phyloP scores from a whole-genome alignment of 352 stramenopile species.

The Globisporangium cylindrosporum region DNA sequence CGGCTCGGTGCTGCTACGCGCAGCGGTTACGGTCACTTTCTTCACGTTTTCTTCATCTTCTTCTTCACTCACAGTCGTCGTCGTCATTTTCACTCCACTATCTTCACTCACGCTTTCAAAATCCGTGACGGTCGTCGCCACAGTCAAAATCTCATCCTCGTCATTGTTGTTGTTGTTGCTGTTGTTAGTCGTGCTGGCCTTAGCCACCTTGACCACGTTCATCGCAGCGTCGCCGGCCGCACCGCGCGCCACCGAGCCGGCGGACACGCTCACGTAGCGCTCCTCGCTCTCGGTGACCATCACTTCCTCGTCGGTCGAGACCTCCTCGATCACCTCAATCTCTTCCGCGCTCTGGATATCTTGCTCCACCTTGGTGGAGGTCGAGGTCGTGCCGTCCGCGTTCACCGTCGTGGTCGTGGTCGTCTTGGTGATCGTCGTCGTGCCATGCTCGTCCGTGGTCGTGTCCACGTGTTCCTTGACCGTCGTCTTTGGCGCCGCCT shows the following conservation, averaged over 20 bases:
- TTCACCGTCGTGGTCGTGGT: slow-evolving; percentile 18
- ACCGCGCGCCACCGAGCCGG: slow-evolving; percentile 8
- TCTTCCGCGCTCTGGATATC: slow-evolving; percentile 19
- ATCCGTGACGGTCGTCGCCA: slow-evolving; percentile 16
- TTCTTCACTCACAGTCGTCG: slow-evolving; percentile 28
- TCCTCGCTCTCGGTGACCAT: slow-evolving; percentile 10
- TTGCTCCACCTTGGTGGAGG: slow-evolving; percentile 8
- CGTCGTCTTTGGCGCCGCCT: slow-evolving; percentile 7
- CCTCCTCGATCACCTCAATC: slow-evolving; percentile 14
- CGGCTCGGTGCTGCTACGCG: not conserved
- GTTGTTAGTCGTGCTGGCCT: not conserved
- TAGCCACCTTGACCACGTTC: slow-evolving; percentile 1
- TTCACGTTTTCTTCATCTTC: slow-evolving; percentile 3
- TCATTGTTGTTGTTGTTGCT: not conserved
- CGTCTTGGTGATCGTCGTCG: slow-evolving; percentile 15
- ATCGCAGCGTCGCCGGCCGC: slow-evolving; percentile 5
- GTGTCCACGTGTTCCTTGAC: slow-evolving; percentile 17
- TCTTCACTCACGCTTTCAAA: slow-evolving; percentile 21
- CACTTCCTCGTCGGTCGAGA: slow-evolving; percentile 17
- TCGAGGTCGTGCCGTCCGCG: slow-evolving; percentile 17
- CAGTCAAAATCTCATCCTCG: slow-evolving; percentile 12
- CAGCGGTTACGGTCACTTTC: not conserved
- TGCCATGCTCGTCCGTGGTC: slow-evolving; percentile 11
- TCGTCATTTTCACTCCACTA: slow-evolving; percentile 20
- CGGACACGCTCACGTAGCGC: slow-evolving; percentile 13